Evolutionary conservation across 495 filamentous ascomycete species (phyloP), one percentile per base, ranked within the genome.

Genomic region (Aspergillus wentii): DNA sequence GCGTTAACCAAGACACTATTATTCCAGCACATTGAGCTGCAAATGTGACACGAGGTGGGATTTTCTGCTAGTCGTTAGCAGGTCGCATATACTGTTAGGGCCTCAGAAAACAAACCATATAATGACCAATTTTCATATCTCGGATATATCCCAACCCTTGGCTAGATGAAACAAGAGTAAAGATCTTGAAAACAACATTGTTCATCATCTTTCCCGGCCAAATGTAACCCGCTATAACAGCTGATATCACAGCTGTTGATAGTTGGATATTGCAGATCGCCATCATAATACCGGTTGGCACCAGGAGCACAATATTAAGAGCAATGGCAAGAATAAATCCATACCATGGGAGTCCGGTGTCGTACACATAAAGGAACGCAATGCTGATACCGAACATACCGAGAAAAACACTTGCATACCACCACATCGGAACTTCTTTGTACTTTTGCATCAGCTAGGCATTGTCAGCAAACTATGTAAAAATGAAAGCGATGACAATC

Each of bases 131-230:
- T 19, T 35, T 35, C 33, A 35, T 35, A 23, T 35, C 33, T 19
- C 16, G 33, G 18, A 35, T 35, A 35, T 35, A 35, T 19, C 33
- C 33, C 19, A 35, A 23, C 19, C 33, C 54, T 47, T 54, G 57
- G 14, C 5, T 8, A 66, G 74, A 74, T 33, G 76, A 78, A 41
- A 79, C 77, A 48, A 72, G 79, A 16, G 76, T 75, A 43, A 75
- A 79, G 4, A 74, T 76, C 55, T 80, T 79, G 60, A 81, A 80
- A 59, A 79, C 64, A 74, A 80, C 79, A 14, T 76, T 52, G 0
- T 68, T 76, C 17, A 79, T 35, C 1, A 76, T 75, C 21, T 71
- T 47, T 3, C 76, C 76, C 1, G 75, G 74, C 41, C 75, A 72
- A 30, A 79, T 77, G 41, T 79, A 80, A 0, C 77, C 76, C 35